Evolutionary conservation across 2,329 filamentous ascomycete genomes (phyloP), one percentile per base, ranked within the genome.

Genomic region (Cladosporium velox): DNA sequence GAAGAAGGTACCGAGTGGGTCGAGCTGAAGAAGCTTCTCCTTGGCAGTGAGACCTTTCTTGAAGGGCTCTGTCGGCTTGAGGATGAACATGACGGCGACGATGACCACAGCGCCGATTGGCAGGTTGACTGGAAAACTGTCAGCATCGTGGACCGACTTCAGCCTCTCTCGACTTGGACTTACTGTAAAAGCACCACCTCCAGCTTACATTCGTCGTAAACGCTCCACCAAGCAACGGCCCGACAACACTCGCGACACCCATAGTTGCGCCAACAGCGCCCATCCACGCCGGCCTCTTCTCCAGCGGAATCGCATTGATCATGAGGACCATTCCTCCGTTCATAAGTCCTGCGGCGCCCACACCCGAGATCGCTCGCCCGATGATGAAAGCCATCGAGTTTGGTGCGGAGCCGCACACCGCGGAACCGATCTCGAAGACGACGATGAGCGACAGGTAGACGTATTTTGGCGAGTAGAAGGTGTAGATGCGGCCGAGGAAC

Each of bases 341-440:
- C 60, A 70, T 71, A 12, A 81, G 74, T 1, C 80, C 80, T 14
- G 77, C 79, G 30, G 76, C 76, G 12, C 80, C 80, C 15, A 76
- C 67, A 4, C 80, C 80, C 24, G 78, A 74, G 32, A 82, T 76
- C 0, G 79, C 76, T 47, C 80, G 66, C 7, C 80, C 80, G 18
- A 81, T 69, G 57, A 82, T 81, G 54, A 82, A 71, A 0, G 75
- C 75, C 7, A 72, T 72, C 4, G 74, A 77, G 59, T 73, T 77
- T 15, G 73, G 74, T 1, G 79, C 75, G 0, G 78, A 74, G 15
- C 58, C 86, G 69, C 85, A 87, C n/a, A 88, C 73, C 5, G 84
- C 69, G 1, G 84, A 86, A 1, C 86, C 86, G 5, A 86, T 21
- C 70, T 87, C 85, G 67, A 88, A 88, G 49, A 86, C 64, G 41